Evolutionary conservation across 805 yeast species (phyloP).

Genomic region (Torulaspora quercuum): DNA sequence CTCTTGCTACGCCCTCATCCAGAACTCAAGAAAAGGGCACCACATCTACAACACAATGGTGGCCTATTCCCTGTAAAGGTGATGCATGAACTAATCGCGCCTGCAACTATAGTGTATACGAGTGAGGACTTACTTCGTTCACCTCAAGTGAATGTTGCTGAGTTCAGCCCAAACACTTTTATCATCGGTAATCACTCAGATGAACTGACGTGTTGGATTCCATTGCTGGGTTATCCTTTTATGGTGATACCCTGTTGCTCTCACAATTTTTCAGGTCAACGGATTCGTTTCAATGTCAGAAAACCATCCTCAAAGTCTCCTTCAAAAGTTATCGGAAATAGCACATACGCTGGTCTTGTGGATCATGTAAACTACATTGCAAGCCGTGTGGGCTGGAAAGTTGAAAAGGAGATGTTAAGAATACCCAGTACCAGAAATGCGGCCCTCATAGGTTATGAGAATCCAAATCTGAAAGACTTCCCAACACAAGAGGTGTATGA

Average conservation of each 20-base stretch:
- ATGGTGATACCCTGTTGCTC: constrained; percentile 95
- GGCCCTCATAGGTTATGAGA: constrained; percentile 71
- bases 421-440: constrained; percentile 94
- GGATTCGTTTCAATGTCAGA: constrained; percentile 57
- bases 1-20: constrained; percentile 69
- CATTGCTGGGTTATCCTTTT: constrained; percentile 79
- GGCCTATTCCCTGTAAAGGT: constrained; percentile 40
- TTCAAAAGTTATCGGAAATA: constrained; percentile 33
- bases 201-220: constrained; percentile 94
- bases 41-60: constrained; percentile 58
- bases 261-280: constrained; percentile 76
- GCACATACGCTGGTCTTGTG: constrained; percentile 81
- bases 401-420: constrained; percentile 79
- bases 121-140: constrained; percentile 46
- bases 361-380: constrained; percentile 78
- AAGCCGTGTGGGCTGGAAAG: constrained; percentile 71
- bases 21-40: constrained; percentile 49
- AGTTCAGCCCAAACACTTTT: constrained; percentile 68
- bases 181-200: constrained; percentile 94
- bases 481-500: constrained; percentile 48
- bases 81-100: constrained; percentile 44
- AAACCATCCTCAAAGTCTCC: constrained; percentile 17
- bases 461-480: constrained; percentile 28
- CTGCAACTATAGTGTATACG: constrained; percentile 40
- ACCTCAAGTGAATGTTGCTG: constrained; percentile 56